A percentile compares a stretch with the other conserved stretches of the same genome.
phyloP scores from a whole-genome alignment of 805 yeast genomes.

The Myxozyma kluyveri region DNA sequence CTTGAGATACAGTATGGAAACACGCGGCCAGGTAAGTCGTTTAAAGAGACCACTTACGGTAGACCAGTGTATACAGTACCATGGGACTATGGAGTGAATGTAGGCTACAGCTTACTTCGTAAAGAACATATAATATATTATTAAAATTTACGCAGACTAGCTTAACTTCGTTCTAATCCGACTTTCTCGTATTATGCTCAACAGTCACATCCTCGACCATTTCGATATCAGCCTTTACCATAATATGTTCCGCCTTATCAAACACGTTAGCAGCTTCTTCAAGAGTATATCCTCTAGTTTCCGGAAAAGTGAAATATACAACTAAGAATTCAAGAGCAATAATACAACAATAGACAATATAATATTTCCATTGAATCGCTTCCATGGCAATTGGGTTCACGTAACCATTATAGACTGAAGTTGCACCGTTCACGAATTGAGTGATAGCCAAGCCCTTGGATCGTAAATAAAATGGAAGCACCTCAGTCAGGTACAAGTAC shows the following conservation, averaged over 20 bases:
- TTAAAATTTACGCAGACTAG: no score
- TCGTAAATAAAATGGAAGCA: slow-evolving; percentile 38
- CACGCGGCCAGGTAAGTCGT: no score
- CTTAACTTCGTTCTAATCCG: no score
- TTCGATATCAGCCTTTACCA: no score
- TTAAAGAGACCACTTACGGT: no score
- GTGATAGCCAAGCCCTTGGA: slow-evolving; percentile 44
- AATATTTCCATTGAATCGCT: slow-evolving; percentile 46
- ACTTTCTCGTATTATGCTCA: no score
- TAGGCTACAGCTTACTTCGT: no score
- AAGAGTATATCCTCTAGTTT: slow-evolving; percentile 46
- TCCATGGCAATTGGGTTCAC: slow-evolving; percentile 45
- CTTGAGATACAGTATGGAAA: no score
- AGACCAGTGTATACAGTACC: no score
- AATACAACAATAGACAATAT: slow-evolving; percentile 44
- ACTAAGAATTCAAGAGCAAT: slow-evolving; percentile 39
- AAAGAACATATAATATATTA: no score
- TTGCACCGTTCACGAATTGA: slow-evolving; percentile 23
- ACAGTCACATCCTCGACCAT: no score
- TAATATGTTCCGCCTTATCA: slow-evolving; percentile 31
- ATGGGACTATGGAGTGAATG: no score
- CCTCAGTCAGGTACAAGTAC: slow-evolving; percentile 30
- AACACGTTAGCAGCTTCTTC: slow-evolving; percentile 52
- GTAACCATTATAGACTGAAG: slow-evolving; percentile 26
- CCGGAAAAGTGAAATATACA: slow-evolving; percentile 42